These are phyloP conservation scores for Aspergillus saccharolyticus DNA, from an alignment of 495 filamentous ascomycete genomes.

Conservation along the genomic window DNA sequence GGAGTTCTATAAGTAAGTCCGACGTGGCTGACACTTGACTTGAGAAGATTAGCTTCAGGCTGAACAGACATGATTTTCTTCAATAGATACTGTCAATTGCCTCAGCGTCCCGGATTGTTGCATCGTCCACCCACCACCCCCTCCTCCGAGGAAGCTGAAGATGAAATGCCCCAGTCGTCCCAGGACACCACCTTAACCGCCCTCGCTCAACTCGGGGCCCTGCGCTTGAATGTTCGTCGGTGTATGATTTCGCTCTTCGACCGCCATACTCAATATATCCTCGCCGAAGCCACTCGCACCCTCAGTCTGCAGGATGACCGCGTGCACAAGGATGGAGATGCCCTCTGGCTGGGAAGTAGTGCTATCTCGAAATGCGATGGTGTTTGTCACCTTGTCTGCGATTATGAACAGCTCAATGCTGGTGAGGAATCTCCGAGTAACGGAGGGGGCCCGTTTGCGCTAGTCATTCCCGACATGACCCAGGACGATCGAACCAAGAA, in stretches of 20 bases:
- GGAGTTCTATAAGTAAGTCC: slow-evolving; percentile 24
- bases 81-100: slow-evolving; percentile 20
- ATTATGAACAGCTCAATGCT: slow-evolving; percentile 14
- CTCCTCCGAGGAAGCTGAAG: slow-evolving; percentile 3
- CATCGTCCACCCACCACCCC: slow-evolving; percentile 10
- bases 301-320: slow-evolving; percentile 39
- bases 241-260: slow-evolving; percentile 56
- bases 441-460: not conserved
- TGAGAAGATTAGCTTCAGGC: not conserved
- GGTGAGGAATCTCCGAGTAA: slow-evolving; percentile 2
- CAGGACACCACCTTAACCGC: slow-evolving; percentile 54
- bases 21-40: no score
- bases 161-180: slow-evolving; percentile 20
- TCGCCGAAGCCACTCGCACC: slow-evolving; percentile 57
- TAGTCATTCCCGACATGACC: slow-evolving; percentile 22
- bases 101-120: slow-evolving; percentile 12
- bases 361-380: slow-evolving; percentile 38
- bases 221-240: slow-evolving; percentile 47
- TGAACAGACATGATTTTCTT: slow-evolving; percentile 2
- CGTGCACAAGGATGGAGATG: slow-evolving; percentile 26
- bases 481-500: slow-evolving; percentile 24
- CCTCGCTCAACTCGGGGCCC: slow-evolving; percentile 55
- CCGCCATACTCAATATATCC: slow-evolving; percentile 48
- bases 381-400: slow-evolving; percentile 39
- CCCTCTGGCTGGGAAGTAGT: slow-evolving; percentile 38